Conservation (phyloP, 768 basidiomycete genomes). For the Calvatia gigantea region DNA sequence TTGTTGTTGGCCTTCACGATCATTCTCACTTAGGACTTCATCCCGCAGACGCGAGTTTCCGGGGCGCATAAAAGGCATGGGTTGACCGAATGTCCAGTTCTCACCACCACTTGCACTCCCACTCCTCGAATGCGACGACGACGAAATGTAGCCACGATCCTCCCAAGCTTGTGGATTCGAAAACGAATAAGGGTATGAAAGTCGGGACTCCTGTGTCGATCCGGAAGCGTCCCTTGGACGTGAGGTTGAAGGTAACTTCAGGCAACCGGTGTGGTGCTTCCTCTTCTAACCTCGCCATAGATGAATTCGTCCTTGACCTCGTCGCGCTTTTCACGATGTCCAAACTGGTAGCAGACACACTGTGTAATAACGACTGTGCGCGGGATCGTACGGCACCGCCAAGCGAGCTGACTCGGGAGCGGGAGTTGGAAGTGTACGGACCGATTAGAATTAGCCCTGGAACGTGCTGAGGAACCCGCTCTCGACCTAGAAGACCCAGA, state of each 20-base stretch:
- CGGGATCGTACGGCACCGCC: conserved; percentile 52
- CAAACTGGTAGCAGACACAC: conserved; percentile 45
- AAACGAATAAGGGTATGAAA: background rate
- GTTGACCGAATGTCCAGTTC: conserved; percentile 75
- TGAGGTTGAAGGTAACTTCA: conserved; percentile 19
- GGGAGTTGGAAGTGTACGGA: conserved; percentile 14
- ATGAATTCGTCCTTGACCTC: conserved; percentile 59
- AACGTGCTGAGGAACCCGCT: conserved; percentile 17
- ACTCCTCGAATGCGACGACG: conserved; percentile 43
- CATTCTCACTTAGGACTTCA: conserved; percentile 2
- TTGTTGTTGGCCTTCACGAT: background rate
- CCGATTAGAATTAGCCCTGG: conserved; percentile 1
- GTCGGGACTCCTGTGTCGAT: background rate
- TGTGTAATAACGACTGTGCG: conserved; percentile 65
- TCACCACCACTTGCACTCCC: conserved; percentile 52
- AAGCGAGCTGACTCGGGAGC: conserved; percentile 44
- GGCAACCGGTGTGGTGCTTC: conserved; percentile 26
- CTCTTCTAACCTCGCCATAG: conserved; percentile 66
- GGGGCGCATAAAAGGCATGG: conserved; percentile 39
- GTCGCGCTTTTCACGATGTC: conserved; percentile 15
- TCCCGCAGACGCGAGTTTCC: conserved; percentile 13
- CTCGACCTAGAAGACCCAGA: conserved; percentile 14
- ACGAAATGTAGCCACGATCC: conserved; percentile 26
- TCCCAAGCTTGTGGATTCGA: conserved; percentile 12
- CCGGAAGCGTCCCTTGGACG: conserved; percentile 8